These are phyloP conservation scores for Pseudozyma sp. DNA, from an alignment of 1,284 basidiomycete species.

Conservation along the genomic window DNA sequence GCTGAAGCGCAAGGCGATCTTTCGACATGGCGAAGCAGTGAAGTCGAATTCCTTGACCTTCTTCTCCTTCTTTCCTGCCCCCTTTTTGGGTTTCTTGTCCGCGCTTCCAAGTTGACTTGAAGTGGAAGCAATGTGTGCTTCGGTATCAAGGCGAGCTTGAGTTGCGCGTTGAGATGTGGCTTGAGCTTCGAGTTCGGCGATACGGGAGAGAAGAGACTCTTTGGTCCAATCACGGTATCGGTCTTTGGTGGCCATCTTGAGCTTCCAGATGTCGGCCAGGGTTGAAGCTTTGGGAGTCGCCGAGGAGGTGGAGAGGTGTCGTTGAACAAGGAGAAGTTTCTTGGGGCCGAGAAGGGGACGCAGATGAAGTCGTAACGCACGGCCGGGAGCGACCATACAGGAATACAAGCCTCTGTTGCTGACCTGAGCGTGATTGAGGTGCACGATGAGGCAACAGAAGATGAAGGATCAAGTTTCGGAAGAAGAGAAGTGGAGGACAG, in stretches of 20 bases:
- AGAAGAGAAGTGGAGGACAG: constrained; percentile 7
- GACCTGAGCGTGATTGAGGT: not conserved
- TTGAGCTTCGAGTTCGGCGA: constrained; percentile 54
- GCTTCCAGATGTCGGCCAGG: constrained; percentile 18
- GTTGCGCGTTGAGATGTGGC: constrained; percentile 17
- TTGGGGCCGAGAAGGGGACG: not conserved
- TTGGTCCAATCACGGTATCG: constrained; percentile 53
- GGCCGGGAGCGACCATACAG: not conserved
- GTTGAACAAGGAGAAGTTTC: not conserved
- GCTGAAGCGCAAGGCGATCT: constrained; percentile 90
- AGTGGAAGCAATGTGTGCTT: not conserved
- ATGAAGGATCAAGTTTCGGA: not conserved
- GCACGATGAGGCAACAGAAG: not conserved
- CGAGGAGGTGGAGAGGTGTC: not conserved
- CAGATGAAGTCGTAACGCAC: too few relatives aligned
- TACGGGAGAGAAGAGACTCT: constrained; percentile 45
- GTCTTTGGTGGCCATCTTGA: constrained; percentile 51
- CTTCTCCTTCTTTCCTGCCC: constrained; percentile 32
- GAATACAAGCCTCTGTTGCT: not conserved
- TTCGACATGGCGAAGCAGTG: constrained; percentile 78
- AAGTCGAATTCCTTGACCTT: constrained; percentile 74
- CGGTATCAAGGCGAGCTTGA: constrained; percentile 7
- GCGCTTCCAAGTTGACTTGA: not conserved
- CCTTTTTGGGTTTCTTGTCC: not conserved
- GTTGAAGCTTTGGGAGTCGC: constrained; percentile 3